A percentile compares a stretch with the other conserved stretches of the same genome.
Evolutionary conservation across 352 stramenopile genomes (phyloP).

Genomic region (Proteromonas lacertae): DNA sequence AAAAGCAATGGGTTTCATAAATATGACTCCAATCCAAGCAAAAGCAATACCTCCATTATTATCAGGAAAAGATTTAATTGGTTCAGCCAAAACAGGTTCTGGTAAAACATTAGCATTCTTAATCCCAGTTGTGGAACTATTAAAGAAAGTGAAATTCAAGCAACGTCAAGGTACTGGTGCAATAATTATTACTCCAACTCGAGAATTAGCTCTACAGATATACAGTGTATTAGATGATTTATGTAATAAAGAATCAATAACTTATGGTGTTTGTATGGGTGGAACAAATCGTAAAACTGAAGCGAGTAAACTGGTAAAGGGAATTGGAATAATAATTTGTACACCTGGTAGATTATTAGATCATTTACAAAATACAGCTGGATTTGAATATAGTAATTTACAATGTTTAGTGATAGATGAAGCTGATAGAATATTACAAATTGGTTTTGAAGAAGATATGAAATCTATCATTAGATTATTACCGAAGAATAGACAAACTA

Average conservation of each 20-base stretch:
- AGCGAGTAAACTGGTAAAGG: constrained; percentile 57
- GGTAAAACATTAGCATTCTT: constrained; percentile 92
- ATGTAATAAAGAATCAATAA: no score
- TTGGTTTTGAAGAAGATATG: constrained; percentile 96
- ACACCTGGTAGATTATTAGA: constrained; percentile 85
- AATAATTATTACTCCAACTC: constrained; percentile 84
- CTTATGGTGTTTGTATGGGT: constrained; percentile 79
- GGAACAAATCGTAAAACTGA: constrained; percentile 80
- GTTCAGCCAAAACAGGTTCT: constrained; percentile 85
- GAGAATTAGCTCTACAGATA: constrained; percentile 90
- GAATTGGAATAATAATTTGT: constrained; percentile 78
- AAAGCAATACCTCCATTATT: constrained; percentile 77
- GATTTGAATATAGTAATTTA: constrained; percentile 68
- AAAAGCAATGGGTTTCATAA: constrained; percentile 37
- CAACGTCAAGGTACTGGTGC: constrained; percentile 43
- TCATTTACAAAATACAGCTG: constrained; percentile 86
- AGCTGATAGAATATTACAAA: constrained; percentile 86
- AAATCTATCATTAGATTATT: constrained; percentile 86
- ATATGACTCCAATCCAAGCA: constrained; percentile 86
- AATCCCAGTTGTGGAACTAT: constrained; percentile 75
- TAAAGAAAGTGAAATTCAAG: constrained; percentile 17
- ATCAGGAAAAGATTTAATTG: constrained; percentile 72
- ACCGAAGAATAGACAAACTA: constrained; percentile 82
- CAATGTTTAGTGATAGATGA: constrained; percentile 92
- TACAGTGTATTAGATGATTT: constrained; percentile 86